phyloP scores from a whole-genome alignment of 208 protist genomes.

The Trypanosoma brucei region DNA sequence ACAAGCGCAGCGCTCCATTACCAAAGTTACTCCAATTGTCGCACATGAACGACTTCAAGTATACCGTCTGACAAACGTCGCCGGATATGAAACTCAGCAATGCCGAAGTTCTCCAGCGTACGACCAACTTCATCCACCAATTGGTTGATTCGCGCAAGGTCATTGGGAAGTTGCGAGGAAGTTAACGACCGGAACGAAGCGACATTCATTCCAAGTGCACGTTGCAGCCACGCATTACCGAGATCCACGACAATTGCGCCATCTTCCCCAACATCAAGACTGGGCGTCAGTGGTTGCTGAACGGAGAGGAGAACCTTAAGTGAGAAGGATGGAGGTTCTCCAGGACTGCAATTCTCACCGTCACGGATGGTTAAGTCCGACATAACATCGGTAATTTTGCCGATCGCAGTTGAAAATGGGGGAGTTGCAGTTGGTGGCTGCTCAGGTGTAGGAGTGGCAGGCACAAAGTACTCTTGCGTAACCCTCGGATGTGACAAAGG shows the following conservation, averaged over 20 bases:
- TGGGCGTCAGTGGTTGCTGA: conserved; percentile 3
- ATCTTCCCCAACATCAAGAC: not conserved
- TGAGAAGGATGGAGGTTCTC: conserved; percentile 4
- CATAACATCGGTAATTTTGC: conserved; percentile 9
- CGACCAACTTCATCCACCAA: conserved; percentile 41
- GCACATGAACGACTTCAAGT: conserved; percentile 39
- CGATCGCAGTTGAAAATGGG: conserved; percentile 3
- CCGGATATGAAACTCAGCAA: conserved; percentile 33
- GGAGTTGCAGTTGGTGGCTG: conserved; percentile 5
- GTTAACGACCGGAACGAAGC: conserved; percentile 41
- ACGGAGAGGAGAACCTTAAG: conserved; percentile 45
- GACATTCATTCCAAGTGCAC: conserved; percentile 49
- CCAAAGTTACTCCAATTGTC: not conserved
- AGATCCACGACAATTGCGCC: conserved; percentile 46
- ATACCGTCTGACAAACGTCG: conserved; percentile 32
- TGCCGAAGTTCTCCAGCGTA: conserved; percentile 48
- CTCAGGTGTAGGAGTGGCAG: conserved; percentile 2
- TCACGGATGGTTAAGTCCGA: conserved; percentile 14
- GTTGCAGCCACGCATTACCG: conserved; percentile 55
- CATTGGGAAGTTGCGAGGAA: conserved; percentile 22
- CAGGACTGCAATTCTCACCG: not conserved
- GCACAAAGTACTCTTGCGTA: not conserved
- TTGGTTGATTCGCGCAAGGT: conserved; percentile 27
- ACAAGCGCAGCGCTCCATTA: too few species aligned
- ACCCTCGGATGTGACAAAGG: not conserved